phyloP scores from a whole-genome alignment of 306 rosid genomes.

The Argentina anserina region DNA sequence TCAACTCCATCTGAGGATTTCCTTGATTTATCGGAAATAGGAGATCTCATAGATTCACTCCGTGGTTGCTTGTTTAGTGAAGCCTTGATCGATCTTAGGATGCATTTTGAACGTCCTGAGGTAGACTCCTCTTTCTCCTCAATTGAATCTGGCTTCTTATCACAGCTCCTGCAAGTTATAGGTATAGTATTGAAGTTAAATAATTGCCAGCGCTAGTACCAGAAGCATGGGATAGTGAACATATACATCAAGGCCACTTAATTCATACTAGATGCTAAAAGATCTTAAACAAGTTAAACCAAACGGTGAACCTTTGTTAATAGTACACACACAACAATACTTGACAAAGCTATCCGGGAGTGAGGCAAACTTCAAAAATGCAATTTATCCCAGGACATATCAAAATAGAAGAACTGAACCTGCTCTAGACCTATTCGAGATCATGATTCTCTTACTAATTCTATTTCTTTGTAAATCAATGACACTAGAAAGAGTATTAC shows the following conservation, averaged over 20 bases:
- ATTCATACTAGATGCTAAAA: neutral
- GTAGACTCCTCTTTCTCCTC: slow-evolving; percentile 51
- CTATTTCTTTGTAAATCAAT: neutral
- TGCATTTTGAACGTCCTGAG: slow-evolving; percentile 75
- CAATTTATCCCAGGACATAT: neutral
- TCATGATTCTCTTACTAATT: neutral
- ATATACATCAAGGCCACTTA: neutral
- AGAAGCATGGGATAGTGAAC: neutral
- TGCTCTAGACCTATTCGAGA: neutral
- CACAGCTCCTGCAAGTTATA: slow-evolving; percentile 46
- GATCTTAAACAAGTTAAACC: neutral
- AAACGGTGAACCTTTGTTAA: neutral
- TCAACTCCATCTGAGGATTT: slow-evolving; percentile 59
- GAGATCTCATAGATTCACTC: slow-evolving; percentile 64
- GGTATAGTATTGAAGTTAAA: neutral
- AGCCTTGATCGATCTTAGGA: slow-evolving; percentile 73
- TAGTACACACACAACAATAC: neutral
- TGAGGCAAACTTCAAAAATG: neutral
- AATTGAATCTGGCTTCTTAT: slow-evolving; percentile 44
- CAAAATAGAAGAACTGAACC: neutral
- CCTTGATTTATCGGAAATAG: slow-evolving; percentile 55
- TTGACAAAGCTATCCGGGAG: neutral
- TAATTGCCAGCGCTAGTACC: neutral
- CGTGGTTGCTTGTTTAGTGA: slow-evolving; percentile 70
- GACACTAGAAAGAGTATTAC: neutral